phyloP scores from a whole-genome alignment of 2,329 filamentous ascomycete species.

The Aspergillus pseudoterreus region DNA sequence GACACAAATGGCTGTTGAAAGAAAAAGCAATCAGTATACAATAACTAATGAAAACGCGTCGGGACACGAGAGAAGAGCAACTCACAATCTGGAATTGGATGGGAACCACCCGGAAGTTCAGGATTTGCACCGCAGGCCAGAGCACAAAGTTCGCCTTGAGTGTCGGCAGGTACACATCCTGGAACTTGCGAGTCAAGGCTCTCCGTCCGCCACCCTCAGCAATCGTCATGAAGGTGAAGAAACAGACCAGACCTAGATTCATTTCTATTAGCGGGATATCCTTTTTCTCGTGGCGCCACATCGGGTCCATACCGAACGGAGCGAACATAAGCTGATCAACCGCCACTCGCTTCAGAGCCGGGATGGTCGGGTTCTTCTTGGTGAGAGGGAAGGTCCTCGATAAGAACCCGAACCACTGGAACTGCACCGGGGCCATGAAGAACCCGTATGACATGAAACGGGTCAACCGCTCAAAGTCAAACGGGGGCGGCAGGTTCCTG shows the following conservation, averaged over 20 bases:
- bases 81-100: conserved; percentile 94
- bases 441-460: conserved; percentile 98
- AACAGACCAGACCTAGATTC: conserved; percentile 65
- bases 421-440: conserved; percentile 90
- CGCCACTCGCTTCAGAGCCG: conserved; percentile 83
- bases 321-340: conserved; percentile 94
- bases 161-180: conserved; percentile 89
- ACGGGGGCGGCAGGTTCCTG: conserved; percentile 67
- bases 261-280: conserved; percentile 6
- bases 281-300: conserved; percentile 2
- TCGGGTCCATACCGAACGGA: conserved; percentile 62
- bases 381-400: conserved; percentile 78
- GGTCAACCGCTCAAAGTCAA: conserved; percentile 92
- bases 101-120: conserved; percentile 95
- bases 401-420: conserved; percentile 91
- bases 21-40: not conserved
- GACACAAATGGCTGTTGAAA: conserved; percentile 80
- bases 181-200: conserved; percentile 77
- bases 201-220: conserved; percentile 85
- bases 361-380: conserved; percentile 67
- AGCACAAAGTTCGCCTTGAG: conserved; percentile 93
- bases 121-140: conserved; percentile 91
- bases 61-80: conserved; percentile 20
- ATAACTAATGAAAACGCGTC: not conserved
- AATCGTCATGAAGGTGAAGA: conserved; percentile 96